Base-by-base conservation (phyloP, 106 monocot species). In the Allium sativum region DNA sequence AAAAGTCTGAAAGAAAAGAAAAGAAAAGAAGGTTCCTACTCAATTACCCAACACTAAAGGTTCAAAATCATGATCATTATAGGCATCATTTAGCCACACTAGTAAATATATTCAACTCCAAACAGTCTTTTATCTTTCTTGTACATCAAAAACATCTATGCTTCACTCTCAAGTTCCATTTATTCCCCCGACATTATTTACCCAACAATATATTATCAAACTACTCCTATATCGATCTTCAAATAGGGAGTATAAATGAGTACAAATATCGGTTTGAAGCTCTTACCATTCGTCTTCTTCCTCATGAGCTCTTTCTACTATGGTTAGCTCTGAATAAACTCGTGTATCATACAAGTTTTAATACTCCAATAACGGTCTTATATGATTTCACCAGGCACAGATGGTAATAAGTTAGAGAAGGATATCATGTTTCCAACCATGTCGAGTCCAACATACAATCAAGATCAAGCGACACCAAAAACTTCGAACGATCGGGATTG, bases 401-500 rank as follows among this genome's bases (percentile, higher is more conserved):
- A 17, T 16, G 17, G 11, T 17, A 45, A 21, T 12, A 40, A 9
- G 12, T 17, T 41, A 8, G 40, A 3, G 40, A 55, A 12, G 11
- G 43, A 59, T 19, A n/a, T 22, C 22, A 40, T 58, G 8, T 40
- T 17, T 21, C 44, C 46, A 14, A 21, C 47, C 14, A 47, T 58
- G 11, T 22, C 12, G 40, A 69, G 42, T 52, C 59, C 59, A 42
- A 61, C 61, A 61, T 17, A 42, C 31, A 31, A 31, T 10, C 61
- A 42, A 45, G 52, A 50, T 48, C 70, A 61, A 51, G 15, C 44
- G 10, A 54, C 18, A 10, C 70, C 70, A n/a, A 19, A 15, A 6
- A 6, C 44, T 14, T 70, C 62, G 4, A 56, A 67, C 31, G 91
- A 83, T 6, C 85, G 80, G 64, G 82, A 86, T 72, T 94, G 89